Percentiles rank a stretch among this genome's conserved stretches.
These are phyloP conservation scores for Diaporthe vexans DNA, from an alignment of 2,329 filamentous ascomycete genomes.

Conservation along the genomic window DNA sequence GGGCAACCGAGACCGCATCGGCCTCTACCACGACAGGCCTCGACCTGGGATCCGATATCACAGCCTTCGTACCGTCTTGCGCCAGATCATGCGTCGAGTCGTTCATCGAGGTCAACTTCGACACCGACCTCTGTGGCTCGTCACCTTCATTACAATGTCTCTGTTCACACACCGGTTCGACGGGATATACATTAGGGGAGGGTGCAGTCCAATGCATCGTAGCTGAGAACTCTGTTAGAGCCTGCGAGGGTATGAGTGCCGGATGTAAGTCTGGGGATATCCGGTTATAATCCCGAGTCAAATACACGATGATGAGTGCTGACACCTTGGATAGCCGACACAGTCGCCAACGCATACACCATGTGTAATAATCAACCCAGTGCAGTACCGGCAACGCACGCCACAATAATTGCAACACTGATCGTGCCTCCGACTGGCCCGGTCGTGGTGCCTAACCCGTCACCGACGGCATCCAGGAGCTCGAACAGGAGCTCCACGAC, in stretches of 20 bases:
- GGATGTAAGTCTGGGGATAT: constrained; percentile 51
- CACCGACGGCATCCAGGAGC: constrained; percentile 39
- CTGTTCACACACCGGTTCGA: constrained; percentile 70
- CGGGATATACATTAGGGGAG: constrained; percentile 80
- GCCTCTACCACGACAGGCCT: constrained; percentile 47
- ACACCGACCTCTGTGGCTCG: constrained; percentile 61
- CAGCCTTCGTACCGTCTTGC: constrained; percentile 68
- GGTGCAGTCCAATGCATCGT: constrained; percentile 77
- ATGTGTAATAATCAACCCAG: constrained; percentile 69
- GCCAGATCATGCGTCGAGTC: constrained; percentile 72
- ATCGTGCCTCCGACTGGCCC: constrained; percentile 55
- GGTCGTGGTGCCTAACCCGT: constrained; percentile 48
- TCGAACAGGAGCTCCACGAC: constrained; percentile 40
- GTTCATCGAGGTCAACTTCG: constrained; percentile 74
- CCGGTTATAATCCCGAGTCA: neutral
- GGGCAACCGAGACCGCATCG: constrained; percentile 49
- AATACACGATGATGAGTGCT: constrained; percentile 30
- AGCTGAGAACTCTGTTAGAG: constrained; percentile 62
- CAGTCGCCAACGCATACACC: constrained; percentile 64
- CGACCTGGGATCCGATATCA: constrained; percentile 55
- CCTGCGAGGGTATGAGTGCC: constrained; percentile 64
- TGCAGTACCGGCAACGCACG: constrained; percentile 70
- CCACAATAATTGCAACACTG: constrained; percentile 70
- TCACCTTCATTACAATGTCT: constrained; percentile 72
- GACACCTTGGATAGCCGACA: constrained; percentile 50